Conservation (phyloP, 495 filamentous ascomycete species). For the Aspergillus cristatus region DNA sequence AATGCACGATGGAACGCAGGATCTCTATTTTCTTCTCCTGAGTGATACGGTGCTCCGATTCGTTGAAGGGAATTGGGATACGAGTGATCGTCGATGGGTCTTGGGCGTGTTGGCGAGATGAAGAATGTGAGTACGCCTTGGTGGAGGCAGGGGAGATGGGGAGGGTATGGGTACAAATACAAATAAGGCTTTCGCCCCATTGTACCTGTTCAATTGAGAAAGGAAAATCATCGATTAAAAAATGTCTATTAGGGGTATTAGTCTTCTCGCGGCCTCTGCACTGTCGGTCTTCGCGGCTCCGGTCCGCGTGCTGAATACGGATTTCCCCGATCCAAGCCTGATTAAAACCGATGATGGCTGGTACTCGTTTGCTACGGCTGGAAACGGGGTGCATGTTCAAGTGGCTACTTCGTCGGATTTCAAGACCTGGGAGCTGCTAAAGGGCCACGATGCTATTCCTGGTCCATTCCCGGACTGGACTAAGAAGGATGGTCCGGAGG, state of each 20-base stretch:
- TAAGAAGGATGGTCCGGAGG: conserved; percentile 11
- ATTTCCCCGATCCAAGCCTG: conserved; percentile 27
- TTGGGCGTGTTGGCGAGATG: too few relatives aligned
- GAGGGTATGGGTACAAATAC: too few relatives aligned
- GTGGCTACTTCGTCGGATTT: conserved; percentile 20
- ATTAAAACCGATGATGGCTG: conserved; percentile 19
- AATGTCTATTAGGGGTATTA: background rate
- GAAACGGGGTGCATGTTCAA: conserved; percentile 15
- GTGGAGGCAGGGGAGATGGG: too few relatives aligned
- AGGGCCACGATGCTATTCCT: conserved; percentile 20
- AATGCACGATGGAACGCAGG: too few relatives aligned
- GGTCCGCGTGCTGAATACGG: conserved; percentile 7
- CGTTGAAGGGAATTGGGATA: too few relatives aligned
- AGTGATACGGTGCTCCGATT: too few relatives aligned
- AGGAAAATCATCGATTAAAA: too few relatives aligned
- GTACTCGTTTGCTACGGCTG: conserved; percentile 23
- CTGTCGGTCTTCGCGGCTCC: conserved; percentile 3
- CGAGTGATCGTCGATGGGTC: too few relatives aligned
- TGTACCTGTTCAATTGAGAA: too few relatives aligned
- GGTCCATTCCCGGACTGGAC: conserved; percentile 22
- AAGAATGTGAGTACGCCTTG: too few relatives aligned
- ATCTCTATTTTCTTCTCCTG: too few relatives aligned
- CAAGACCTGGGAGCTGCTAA: conserved; percentile 16
- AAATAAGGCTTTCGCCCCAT: too few relatives aligned
- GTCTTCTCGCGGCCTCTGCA: conserved; percentile 1